Base-by-base conservation (phyloP, 169 alveolate genomes). In the Plasmodium coatneyi region DNA sequence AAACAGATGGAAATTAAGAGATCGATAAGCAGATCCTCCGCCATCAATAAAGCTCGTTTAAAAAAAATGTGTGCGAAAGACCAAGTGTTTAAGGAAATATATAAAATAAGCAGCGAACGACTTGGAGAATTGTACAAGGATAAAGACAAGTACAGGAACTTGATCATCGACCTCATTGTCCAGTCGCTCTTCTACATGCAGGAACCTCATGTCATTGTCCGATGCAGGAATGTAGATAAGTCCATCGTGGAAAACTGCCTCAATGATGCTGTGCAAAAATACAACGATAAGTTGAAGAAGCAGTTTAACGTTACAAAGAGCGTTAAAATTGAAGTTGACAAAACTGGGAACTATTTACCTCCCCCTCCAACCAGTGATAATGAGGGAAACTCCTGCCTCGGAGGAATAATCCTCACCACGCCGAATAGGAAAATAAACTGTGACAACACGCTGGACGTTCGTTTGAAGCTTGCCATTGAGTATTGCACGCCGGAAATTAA, bases 61-160 rank as follows among this genome's bases (percentile, higher is more conserved):
- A 96, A 96, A 54, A 97, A 97, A 74, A 95, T 98, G 94, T 96
- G 97, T 34, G 98, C 98, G 10, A 97, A 97, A 46, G 97, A 97
- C 34, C 96, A 91, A 56, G 92, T 97, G 32, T 89, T 98, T 82
- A 96, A 95, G 74, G 96, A 96, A 76, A 96, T 96, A 70, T 94
- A 96, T 83, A 91, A 91, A 70, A 95, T 83, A 14, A 95, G 98
- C 34, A 83, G 97, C 94, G 95, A 96, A 92, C 97, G 96, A 96
- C 92, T 98, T 46, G 92, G 94, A 7, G 92, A 96, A 39, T 84
- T 97, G 14, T 49, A 95, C 79, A 84, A 92, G 52, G 95, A 95
- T 49, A 78, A 76, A 7, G 95, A 95, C 60, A 97, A 96, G 30
- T 97, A 97, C 96, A 94, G 93, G 92, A 93, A 96, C 34, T 92